Evolutionary conservation across 208 protist genomes (phyloP).

Genomic region (Balamuthia mandrillaris): DNA sequence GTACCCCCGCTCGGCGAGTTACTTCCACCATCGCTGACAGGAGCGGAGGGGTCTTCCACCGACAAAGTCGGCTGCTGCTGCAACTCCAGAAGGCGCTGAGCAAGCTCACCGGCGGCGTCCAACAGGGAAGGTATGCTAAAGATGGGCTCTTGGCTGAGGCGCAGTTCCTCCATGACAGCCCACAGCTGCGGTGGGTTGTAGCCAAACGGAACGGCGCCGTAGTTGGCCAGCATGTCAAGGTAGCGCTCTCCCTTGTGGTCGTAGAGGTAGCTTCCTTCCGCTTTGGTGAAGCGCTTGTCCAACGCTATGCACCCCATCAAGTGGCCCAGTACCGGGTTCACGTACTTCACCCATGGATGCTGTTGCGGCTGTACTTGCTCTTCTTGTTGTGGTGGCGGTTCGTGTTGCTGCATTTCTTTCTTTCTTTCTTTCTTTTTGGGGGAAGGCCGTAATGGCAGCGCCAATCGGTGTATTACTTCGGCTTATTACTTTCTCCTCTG

Average conservation of each 20-base stretch:
- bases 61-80: neutral
- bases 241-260: neutral
- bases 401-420: too few relatives aligned
- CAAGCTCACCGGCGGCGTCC: slow-evolving; percentile 1
- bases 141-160: neutral
- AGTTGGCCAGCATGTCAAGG: slow-evolving; percentile 16
- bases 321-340: neutral
- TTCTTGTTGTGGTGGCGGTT: too few relatives aligned
- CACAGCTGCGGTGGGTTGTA: neutral
- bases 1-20: too few relatives aligned
- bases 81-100: neutral
- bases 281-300: slow-evolving; percentile 3
- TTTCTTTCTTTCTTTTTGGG: too few relatives aligned
- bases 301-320: neutral
- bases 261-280: neutral
- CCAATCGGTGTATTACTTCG: too few relatives aligned
- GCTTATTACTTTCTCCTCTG: too few relatives aligned
- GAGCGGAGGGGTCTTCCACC: neutral
- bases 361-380: too few relatives aligned
- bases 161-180: neutral
- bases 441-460: too few relatives aligned
- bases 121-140: slow-evolving; percentile 6
- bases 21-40: neutral
- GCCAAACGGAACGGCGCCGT: neutral
- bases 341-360: slow-evolving; percentile 11